Evolutionary conservation across 176 grass and related monocot species (phyloP), one percentile per base, ranked within the genome.

Genomic region (sorghum (Sorghum bicolor)): DNA sequence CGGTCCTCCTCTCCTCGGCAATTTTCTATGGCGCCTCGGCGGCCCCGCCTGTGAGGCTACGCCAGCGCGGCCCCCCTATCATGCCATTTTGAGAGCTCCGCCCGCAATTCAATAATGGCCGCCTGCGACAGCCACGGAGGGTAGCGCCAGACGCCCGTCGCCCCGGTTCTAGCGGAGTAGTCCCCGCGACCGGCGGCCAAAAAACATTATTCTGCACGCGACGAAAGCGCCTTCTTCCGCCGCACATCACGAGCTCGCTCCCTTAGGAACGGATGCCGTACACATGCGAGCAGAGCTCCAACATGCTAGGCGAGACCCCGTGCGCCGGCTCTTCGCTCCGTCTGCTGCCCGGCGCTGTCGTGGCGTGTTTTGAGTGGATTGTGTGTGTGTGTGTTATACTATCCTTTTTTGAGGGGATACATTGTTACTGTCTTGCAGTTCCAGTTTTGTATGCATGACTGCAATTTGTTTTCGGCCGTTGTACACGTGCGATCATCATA

Each of bases 61-160:
- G 79, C 72, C 86, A 82, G 63, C 79, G 11, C 64, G 6, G 38
- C 5, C 16, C 36, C 34, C 37, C 78, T 70, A 82, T 87, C 72
- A 61, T 48, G 63, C 50, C 38, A 22, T 48, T 37, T 15, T 36
- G 79, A 82, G 79, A 87, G 85, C 79, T 70, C 39, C 4, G 48
- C 48, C 25, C 41, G 43, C 1, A 4, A 48, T 87, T 24, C 72
- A 87, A 82, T 87, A 87, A 82, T 48, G 15, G 44, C 14, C 37
- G 20, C 68, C 5, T 1, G 72, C 28, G 74, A 48, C 45, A 20
- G 1, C 48, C 48, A 19, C 58, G 19, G 20, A 6, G 41, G 4
- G 24, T 1, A 25, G 15, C 78, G 36, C 39, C 17, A 4, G 16
- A 5, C 24, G n/a, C 34, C 52, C 84, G 79, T 87, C 48, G 85